These are phyloP conservation scores for Eucalyptus virginea DNA, from an alignment of 345 rosid species.

Conservation along the genomic window DNA sequence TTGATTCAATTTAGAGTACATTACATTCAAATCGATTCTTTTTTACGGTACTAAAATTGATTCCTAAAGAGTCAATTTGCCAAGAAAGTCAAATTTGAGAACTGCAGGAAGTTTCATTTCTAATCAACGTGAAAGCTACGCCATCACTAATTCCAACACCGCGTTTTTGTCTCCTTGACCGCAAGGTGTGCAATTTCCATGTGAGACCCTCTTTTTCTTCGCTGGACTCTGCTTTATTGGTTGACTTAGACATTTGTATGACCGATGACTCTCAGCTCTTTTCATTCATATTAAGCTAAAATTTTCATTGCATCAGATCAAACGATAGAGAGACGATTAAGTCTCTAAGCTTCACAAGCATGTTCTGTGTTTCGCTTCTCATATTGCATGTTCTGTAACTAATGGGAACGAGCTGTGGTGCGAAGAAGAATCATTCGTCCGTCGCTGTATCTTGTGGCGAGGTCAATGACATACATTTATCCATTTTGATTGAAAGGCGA, in stretches of 20 bases:
- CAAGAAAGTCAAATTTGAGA: too few species aligned
- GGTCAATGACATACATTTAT: neutral
- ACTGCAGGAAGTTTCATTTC: too few species aligned
- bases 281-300: neutral
- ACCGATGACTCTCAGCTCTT: neutral
- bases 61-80: too few species aligned
- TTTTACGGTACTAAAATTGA: too few species aligned
- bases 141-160: too few species aligned
- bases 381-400: neutral
- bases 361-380: neutral
- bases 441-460: neutral
- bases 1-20: too few species aligned
- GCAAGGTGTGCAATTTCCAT: fast-evolving
- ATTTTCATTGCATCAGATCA: neutral
- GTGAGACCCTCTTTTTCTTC: neutral
- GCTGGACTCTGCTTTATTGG: neutral
- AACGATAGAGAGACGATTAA: neutral
- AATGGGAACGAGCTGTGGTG: fast-evolving
- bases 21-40: too few species aligned
- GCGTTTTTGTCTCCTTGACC: too few species aligned
- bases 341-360: neutral
- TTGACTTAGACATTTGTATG: neutral
- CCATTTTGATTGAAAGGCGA: neutral
- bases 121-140: too few species aligned
- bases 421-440: neutral